Conservation (phyloP, 768 basidiomycete species). For the Tephrocybe rancida region DNA sequence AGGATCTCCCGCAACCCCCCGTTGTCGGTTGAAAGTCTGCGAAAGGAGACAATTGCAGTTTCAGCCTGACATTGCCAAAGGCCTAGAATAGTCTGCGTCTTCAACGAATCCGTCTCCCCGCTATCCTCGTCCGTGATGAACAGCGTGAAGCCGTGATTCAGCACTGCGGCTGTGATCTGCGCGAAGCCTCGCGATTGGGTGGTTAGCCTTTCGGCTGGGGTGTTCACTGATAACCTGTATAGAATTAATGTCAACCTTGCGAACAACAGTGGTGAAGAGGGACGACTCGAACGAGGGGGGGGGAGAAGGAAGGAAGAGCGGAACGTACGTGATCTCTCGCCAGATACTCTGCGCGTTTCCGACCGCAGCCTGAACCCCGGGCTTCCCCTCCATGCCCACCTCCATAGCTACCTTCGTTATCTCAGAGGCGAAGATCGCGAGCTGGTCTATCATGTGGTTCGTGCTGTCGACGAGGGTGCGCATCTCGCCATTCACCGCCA, state of each 20-base stretch:
- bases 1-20: too few relatives aligned
- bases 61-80: too few relatives aligned
- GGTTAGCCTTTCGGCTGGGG: conserved; percentile 96
- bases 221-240: conserved; percentile 89
- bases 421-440: conserved; percentile 58
- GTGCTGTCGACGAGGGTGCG: conserved; percentile 94
- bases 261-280: too few relatives aligned
- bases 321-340: conserved; percentile 98
- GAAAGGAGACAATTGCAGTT: too few relatives aligned
- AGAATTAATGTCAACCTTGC: neutral
- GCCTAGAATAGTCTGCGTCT: too few relatives aligned
- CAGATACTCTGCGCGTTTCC: conserved; percentile 97
- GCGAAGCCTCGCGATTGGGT: conserved; percentile 99
- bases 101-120: conserved; percentile 99
- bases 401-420: conserved; percentile 96
- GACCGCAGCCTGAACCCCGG: conserved; percentile 97
- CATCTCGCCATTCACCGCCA: conserved; percentile 95
- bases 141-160: conserved; percentile 97
- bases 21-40: too few relatives aligned
- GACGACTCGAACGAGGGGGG: too few relatives aligned
- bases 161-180: conserved; percentile 97
- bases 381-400: conserved; percentile 98
- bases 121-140: conserved; percentile 99
- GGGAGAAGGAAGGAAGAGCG: neutral
- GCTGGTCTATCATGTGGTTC: conserved; percentile 78